These are phyloP conservation scores for Erythrophleum fordii DNA, from an alignment of 306 rosid genomes.

Conservation along the genomic window DNA sequence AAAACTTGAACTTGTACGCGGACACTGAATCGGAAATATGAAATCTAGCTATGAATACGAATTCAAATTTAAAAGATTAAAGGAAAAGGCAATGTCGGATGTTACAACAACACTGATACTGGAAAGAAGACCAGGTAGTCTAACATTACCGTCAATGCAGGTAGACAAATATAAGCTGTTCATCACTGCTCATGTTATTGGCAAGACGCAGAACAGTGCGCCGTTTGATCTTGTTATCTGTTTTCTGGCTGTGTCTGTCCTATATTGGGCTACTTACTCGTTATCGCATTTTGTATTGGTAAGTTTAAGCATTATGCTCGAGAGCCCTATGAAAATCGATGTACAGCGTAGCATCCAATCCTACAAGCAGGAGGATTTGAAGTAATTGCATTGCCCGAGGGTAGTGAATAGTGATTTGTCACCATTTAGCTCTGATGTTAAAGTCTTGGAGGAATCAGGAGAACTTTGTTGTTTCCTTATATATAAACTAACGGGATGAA, in stretches of 20 bases:
- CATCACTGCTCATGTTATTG: no score
- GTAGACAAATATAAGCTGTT: background rate
- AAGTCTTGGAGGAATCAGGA: no score
- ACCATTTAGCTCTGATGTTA: no score
- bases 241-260: background rate
- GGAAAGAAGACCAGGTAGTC: background rate
- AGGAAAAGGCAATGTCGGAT: background rate
- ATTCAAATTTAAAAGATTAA: no score
- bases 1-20: background rate
- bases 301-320: background rate
- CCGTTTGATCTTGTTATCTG: background rate
- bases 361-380: background rate
- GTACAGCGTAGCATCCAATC: background rate
- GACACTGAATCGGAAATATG: background rate
- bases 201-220: background rate
- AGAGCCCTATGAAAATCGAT: background rate
- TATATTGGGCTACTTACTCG: background rate
- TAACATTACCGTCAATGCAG: no score
- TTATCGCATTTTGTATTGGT: background rate
- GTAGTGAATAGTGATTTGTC: no score
- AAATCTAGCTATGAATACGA: background rate
- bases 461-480: no score
- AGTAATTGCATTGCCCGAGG: no score
- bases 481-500: background rate
- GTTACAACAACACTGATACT: no score